Evolutionary conservation across 306 rosid genomes (phyloP), one percentile per base, ranked within the genome.

Genomic region (Acacia acuminata): DNA sequence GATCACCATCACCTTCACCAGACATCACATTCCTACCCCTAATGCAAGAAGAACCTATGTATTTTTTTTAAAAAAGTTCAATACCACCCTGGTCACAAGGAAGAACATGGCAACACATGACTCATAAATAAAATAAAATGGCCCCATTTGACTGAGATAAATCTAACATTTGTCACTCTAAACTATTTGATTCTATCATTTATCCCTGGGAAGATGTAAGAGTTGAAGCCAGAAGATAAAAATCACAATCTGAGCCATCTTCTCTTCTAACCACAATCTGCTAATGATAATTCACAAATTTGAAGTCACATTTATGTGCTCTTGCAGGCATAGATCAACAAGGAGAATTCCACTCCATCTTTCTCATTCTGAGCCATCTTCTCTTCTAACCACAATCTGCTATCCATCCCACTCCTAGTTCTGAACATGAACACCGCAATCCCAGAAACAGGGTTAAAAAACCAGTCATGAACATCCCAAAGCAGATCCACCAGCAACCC

Each of bases 381-480:
- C 87, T 93, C 94, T 47, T 95, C 97, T 71, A 95, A 85, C 98
- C 98, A 91, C 43, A 95, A 86, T 75, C 98, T 85, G 84, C 92
- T 91, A 72, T 93, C 98, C 91, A 92, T 85, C 0, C 97, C 94
- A 76, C 90, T 90, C 76, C 97, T 93, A 2, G 90, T 93, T 40
- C 97, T 89, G 88, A 95, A 93, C 98, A 95, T 91, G 82, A 95
- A 95, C 74, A 95, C 97, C 0, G 90, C 97, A 81, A 58, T 79
- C 0, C 97, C 91, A 82, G 90, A 87, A 40, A 47, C 71, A 69
- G 93, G 82, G 8, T 83, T 90, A 76, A 91, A 95, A 58, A 95
- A 93, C 98, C 98, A 95, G 32, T 89, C 94, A 76, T 95, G 97
- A 80, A 95, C 97, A 85, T 95, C 97, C 98, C 98, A 95, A 47